Percentiles rank a stretch among this genome's conserved stretches.
Conservation (phyloP, 805 yeast species). For the Metschnikowia colocasiae region DNA sequence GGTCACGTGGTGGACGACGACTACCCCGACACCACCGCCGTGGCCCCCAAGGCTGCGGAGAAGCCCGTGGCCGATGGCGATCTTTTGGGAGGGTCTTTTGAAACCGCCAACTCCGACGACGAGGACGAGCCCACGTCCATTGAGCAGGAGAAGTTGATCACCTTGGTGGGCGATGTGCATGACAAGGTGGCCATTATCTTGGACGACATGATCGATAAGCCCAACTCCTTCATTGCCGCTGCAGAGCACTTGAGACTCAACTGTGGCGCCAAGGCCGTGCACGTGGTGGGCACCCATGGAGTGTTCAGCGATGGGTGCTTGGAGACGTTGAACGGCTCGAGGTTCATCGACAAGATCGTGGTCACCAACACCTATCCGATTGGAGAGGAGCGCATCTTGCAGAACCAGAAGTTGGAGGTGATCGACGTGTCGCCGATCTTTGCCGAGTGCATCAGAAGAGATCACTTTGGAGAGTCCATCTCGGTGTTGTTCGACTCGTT, state of each 20-base stretch:
- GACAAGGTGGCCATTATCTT: constrained; percentile 88
- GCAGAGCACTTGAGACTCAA: constrained; percentile 95
- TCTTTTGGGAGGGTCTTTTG: constrained; percentile 78
- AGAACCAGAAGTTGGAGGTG: constrained; percentile 64
- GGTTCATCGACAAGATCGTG: constrained; percentile 84
- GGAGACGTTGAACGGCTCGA: constrained; percentile 70
- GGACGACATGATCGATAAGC: constrained; percentile 97
- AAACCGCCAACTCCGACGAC: constrained; percentile 79
- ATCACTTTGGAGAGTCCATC: constrained; percentile 96
- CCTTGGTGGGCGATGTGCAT: constrained; percentile 93
- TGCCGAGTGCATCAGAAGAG: constrained; percentile 98
- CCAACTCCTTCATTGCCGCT: constrained; percentile 90
- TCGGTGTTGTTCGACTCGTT: constrained; percentile 89
- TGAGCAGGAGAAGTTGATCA: constrained; percentile 79
- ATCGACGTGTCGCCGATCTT: constrained; percentile 93
- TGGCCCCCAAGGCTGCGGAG: constrained; percentile 1
- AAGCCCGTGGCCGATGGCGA: constrained; percentile 33
- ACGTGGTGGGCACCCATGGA: constrained; percentile 94
- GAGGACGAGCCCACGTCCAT: constrained; percentile 68
- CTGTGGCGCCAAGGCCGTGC: constrained; percentile 93
- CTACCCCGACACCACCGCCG: constrained; percentile 30
- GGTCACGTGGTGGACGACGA: constrained; percentile 97
- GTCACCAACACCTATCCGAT: constrained; percentile 97
- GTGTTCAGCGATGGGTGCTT: constrained; percentile 84
- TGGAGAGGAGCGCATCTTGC: constrained; percentile 52